These are phyloP conservation scores for Solanum infundibuliforme DNA, from an alignment of 257 asterid genomes.

Conservation along the genomic window DNA sequence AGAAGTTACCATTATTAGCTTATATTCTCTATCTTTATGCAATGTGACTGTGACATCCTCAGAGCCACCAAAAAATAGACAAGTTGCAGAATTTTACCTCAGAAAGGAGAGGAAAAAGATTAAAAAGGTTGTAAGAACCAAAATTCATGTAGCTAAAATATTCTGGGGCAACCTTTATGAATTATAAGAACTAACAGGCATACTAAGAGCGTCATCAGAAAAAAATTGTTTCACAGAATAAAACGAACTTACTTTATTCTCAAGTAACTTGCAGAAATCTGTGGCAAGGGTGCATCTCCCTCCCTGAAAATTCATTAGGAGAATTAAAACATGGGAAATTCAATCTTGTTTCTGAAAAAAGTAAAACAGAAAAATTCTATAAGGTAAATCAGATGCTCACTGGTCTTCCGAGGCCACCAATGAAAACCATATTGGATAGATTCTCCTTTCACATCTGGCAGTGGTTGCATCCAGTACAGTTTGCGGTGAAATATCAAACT, in stretches of 20 bases:
- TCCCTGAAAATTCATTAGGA: constrained; percentile 42
- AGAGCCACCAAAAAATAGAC: background rate
- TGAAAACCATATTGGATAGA: constrained; percentile 82
- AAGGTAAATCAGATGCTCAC: constrained; percentile 35
- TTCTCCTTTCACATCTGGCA: constrained; percentile 41
- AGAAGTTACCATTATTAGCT: background rate
- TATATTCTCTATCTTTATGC: background rate
- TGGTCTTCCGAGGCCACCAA: constrained; percentile 67
- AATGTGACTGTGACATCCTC: background rate
- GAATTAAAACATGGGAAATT: constrained; percentile 10
- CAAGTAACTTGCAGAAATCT: constrained; percentile 74
- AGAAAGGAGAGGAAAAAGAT: background rate
- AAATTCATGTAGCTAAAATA: background rate
- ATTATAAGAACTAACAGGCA: background rate
- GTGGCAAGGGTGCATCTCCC: constrained; percentile 70
- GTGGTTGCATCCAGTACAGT: constrained; percentile 55
- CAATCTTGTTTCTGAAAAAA: background rate
- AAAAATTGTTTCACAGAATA: background rate
- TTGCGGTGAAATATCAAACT: constrained; percentile 57
- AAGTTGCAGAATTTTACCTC: background rate
- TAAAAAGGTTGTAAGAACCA: background rate
- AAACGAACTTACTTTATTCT: constrained; percentile 68
- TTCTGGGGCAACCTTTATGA: background rate
- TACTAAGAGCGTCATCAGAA: background rate
- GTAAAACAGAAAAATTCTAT: background rate